phyloP scores from a whole-genome alignment of 371 early-diverging fungal species.

The Zychaea mexicana region DNA sequence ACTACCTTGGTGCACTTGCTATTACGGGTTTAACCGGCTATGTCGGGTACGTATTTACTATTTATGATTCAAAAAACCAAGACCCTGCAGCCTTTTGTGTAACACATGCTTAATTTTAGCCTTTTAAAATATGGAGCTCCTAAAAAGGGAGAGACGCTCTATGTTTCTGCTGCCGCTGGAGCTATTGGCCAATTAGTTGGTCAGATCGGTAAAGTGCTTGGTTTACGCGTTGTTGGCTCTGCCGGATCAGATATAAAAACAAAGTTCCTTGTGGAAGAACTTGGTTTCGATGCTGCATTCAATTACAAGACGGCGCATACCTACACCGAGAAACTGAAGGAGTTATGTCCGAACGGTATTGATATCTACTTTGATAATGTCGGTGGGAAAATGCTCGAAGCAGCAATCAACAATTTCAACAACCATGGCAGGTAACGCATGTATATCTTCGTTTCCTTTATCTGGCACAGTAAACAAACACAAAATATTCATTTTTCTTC shows the following conservation, averaged over 20 bases:
- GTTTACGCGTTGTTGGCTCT: constrained; percentile 71
- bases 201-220: constrained; percentile 70
- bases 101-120: too few relatives aligned
- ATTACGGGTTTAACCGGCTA: constrained; percentile 59
- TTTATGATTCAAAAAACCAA: too few relatives aligned
- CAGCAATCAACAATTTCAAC: constrained; percentile 56
- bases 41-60: constrained; percentile 34
- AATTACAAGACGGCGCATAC: constrained; percentile 75
- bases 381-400: constrained; percentile 71
- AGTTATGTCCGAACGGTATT: constrained; percentile 67
- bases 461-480: too few relatives aligned
- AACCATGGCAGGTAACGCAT: constrained; percentile 43
- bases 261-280: constrained; percentile 55
- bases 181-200: constrained; percentile 61
- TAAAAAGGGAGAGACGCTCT: constrained; percentile 54
- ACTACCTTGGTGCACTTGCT: constrained; percentile 57
- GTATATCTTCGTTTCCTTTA: not conserved
- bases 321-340: constrained; percentile 30
- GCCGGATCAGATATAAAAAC: constrained; percentile 82
- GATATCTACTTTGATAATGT: constrained; percentile 78
- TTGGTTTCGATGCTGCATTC: constrained; percentile 77
- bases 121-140: constrained; percentile 27
- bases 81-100: too few relatives aligned
- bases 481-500: too few relatives aligned
- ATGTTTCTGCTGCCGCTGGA: constrained; percentile 57